Evolutionary conservation across 495 filamentous ascomycete genomes (phyloP), one percentile per base, ranked within the genome.

Genomic region (Aspergillus cavernicola): DNA sequence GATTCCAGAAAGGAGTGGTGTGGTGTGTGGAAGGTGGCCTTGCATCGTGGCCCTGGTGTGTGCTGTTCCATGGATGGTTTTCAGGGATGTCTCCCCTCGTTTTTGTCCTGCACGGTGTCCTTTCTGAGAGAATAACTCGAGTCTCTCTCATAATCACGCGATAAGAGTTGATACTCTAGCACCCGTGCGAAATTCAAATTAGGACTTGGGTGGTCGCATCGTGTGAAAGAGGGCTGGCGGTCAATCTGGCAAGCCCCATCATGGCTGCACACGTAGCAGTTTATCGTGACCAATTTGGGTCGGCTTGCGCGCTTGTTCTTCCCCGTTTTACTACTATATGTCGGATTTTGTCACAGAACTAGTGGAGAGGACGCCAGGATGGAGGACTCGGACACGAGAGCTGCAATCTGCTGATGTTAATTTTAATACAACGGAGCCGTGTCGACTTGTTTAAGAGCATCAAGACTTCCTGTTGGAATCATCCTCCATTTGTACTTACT

Each of bases 261-360:
- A 68, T 54, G 43, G 52, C 57, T 66, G 67, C 63, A 65, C 65
- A 72, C 70, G 69, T 70, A 69, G 68, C 66, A 58, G 40, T 47
- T 32, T 35, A 53, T 53, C 49, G 18, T 51, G 45, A 55, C 53
- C 59, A 56, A 64, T 56, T 60, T 60, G 56, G 56, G 58, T 66
- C 60, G 54, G 36, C 53, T 59, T 57, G 46, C 48, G 57, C 54
- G 54, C 61, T 55, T 57, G 50, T 44, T 48, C 46, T 43, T 28
- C 39, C 29, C 45, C 29, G 32, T 32, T 48, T 54, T 38, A 39
- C 46, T 38, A 39, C 46, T 18, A 16, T 39, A 38, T 47, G 50
- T 38, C 20, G 20, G 22, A 4, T 20, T 36, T 40, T 33, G n/a
- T 31, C 24, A n/a, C n/a, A 16, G 15, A 50, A n/a, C 31, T 45